Evolutionary conservation across 768 basidiomycete genomes (phyloP).

Genomic region (Cyclocybe cylindracea): DNA sequence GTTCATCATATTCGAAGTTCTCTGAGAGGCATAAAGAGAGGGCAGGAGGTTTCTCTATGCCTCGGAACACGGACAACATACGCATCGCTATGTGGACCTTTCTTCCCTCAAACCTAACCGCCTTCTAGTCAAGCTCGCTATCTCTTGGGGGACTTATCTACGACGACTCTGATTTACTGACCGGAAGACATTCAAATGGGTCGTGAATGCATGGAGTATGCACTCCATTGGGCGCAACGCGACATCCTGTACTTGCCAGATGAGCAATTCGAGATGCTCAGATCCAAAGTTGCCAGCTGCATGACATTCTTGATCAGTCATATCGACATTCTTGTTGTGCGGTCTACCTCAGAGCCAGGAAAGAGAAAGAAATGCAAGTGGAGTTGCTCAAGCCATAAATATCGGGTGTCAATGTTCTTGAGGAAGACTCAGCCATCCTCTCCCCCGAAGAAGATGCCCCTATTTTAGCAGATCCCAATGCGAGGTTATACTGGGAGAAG

Average conservation of each 20-base stretch:
- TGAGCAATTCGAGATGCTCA: slow-evolving; percentile 87
- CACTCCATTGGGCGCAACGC: slow-evolving; percentile 82
- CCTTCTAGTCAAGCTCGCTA: slow-evolving; percentile 84
- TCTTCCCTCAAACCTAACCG: slow-evolving; percentile 76
- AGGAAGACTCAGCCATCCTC: slow-evolving; percentile 46
- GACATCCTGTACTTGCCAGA: slow-evolving; percentile 88
- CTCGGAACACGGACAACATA: slow-evolving; percentile 93
- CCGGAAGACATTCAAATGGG: slow-evolving; percentile 96
- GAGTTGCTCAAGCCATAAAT: slow-evolving; percentile 56
- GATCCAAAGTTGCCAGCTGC: slow-evolving; percentile 91
- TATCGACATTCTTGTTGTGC: slow-evolving; percentile 96
- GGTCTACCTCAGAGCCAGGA: slow-evolving; percentile 86
- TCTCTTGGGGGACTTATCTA: slow-evolving; percentile 97
- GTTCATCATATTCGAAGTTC: slow-evolving; percentile 82
- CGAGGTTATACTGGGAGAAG: slow-evolving; percentile 79
- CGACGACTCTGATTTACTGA: slow-evolving; percentile 95
- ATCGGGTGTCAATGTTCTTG: slow-evolving; percentile 40
- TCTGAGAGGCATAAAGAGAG: slow-evolving; percentile 56
- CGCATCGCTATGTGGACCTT: slow-evolving; percentile 85
- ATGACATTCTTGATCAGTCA: slow-evolving; percentile 97
- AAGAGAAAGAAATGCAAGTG: slow-evolving; percentile 86
- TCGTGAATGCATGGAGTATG: slow-evolving; percentile 94
- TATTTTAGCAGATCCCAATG: slow-evolving; percentile 59
- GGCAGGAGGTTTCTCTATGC: slow-evolving; percentile 91
- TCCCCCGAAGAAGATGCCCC: slow-evolving; percentile 40